A percentile compares a stretch with the other conserved stretches of the same genome.
Conservation (phyloP, 73 alveolate genomes). For the Stentor roeselii region DNA sequence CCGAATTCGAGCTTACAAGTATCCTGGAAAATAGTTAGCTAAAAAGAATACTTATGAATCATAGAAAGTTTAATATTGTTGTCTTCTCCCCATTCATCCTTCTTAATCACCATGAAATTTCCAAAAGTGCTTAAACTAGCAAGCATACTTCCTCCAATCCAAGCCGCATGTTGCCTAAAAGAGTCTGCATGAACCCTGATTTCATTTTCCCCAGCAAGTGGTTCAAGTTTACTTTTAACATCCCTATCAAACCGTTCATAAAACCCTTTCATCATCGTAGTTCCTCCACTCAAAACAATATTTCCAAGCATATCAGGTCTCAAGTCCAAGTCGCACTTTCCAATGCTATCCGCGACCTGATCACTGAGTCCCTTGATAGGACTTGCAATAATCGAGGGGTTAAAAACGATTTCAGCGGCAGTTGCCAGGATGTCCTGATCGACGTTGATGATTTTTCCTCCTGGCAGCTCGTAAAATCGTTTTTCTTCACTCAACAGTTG, state of each 20-base stretch:
- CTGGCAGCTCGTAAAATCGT: conserved; percentile 75
- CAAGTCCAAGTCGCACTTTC: conserved; percentile 68
- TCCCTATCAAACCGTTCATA: conserved; percentile 72
- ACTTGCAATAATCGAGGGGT: conserved; percentile 53
- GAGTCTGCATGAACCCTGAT: conserved; percentile 64
- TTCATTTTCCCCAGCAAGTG: conserved; percentile 53
- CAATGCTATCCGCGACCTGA: conserved; percentile 42
- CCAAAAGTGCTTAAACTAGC: conserved; percentile 72
- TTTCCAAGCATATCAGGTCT: conserved; percentile 66
- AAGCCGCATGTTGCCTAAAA: conserved; percentile 66
- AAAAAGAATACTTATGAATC: conserved; percentile 37
- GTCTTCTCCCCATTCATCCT: conserved; percentile 61
- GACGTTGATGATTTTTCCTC: conserved; percentile 73
- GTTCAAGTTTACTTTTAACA: conserved; percentile 39
- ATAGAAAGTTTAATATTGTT: conserved; percentile 49
- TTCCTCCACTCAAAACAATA: conserved; percentile 79
- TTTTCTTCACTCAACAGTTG: conserved; percentile 68
- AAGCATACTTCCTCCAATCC: conserved; percentile 84
- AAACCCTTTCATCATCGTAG: conserved; percentile 77
- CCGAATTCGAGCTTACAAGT: no score
- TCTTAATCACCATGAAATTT: conserved; percentile 56
- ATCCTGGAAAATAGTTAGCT: background rate
- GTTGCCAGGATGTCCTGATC: conserved; percentile 55
- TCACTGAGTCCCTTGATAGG: conserved; percentile 16
- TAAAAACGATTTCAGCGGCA: conserved; percentile 74